A percentile compares a stretch with the other conserved stretches of the same genome.
phyloP scores from a whole-genome alignment of 768 basidiomycete genomes.

The Xanthoconium stramineum region DNA sequence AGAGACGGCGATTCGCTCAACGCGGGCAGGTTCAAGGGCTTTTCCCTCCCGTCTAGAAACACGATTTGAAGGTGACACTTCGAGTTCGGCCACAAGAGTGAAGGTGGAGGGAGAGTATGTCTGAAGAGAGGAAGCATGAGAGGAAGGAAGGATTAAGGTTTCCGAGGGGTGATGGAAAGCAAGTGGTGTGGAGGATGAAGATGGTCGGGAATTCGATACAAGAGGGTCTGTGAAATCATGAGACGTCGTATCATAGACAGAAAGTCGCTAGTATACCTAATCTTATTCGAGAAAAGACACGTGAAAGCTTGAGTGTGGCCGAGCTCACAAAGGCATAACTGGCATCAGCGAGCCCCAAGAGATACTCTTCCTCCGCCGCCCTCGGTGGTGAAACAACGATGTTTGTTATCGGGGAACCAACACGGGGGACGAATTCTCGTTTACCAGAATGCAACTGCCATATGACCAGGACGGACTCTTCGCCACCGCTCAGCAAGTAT shows the following conservation, averaged over 20 bases:
- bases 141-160: conserved; percentile 84
- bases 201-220: conserved; percentile 32
- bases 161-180: conserved; percentile 72
- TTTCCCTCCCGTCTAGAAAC: conserved; percentile 80
- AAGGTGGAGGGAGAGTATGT: conserved; percentile 75
- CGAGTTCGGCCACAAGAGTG: conserved; percentile 77
- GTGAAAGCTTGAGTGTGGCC: conserved; percentile 65
- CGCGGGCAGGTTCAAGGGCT: conserved; percentile 67
- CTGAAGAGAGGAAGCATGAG: conserved; percentile 94
- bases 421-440: conserved; percentile 88
- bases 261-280: conserved; percentile 48
- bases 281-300: conserved; percentile 75
- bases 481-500: conserved; percentile 90
- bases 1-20: conserved; percentile 68
- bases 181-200: conserved; percentile 54
- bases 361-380: conserved; percentile 75
- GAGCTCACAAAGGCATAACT: conserved; percentile 74
- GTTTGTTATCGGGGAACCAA: conserved; percentile 81
- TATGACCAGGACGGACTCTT: conserved; percentile 93
- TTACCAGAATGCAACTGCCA: conserved; percentile 92
- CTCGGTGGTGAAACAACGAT: conserved; percentile 56
- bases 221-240: conserved; percentile 33
- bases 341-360: conserved; percentile 79
- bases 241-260: background rate
- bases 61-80: conserved; percentile 91